Conservation (phyloP, 768 basidiomycete species). For the Tylopilus intermedius region DNA sequence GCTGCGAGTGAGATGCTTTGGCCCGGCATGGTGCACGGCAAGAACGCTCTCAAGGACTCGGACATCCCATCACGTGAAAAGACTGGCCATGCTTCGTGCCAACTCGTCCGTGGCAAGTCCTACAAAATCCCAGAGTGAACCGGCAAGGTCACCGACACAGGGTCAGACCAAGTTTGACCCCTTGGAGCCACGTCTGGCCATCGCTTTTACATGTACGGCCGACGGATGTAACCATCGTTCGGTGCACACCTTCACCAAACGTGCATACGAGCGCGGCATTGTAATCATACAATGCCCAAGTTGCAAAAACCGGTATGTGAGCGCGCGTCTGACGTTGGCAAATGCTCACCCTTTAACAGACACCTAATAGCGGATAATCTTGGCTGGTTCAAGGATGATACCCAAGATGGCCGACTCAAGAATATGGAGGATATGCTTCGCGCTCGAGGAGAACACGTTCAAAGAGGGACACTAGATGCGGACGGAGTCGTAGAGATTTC, state of each 20-base stretch:
- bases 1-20: slow-evolving; percentile 45
- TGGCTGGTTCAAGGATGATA: slow-evolving; percentile 87
- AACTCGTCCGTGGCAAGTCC: slow-evolving; percentile 9
- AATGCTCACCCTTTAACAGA: slow-evolving; percentile 31
- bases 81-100: slow-evolving; percentile 26
- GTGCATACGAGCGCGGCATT: slow-evolving; percentile 81
- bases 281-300: slow-evolving; percentile 89
- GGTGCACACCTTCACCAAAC: slow-evolving; percentile 81
- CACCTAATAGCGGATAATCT: slow-evolving; percentile 88
- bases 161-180: slow-evolving; percentile 30
- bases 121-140: neutral
- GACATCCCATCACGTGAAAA: slow-evolving; percentile 31
- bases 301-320: slow-evolving; percentile 75
- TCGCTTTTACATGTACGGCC: slow-evolving; percentile 87
- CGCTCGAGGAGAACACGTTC: slow-evolving; percentile 74
- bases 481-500: slow-evolving; percentile 54
- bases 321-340: neutral
- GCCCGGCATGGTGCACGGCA: slow-evolving; percentile 39
- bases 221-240: slow-evolving; percentile 70
- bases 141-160: slow-evolving; percentile 1
- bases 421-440: slow-evolving; percentile 82
- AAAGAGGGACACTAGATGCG: slow-evolving; percentile 42
- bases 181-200: slow-evolving; percentile 58
- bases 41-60: slow-evolving; percentile 36
- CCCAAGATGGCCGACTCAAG: slow-evolving; percentile 61